A percentile compares a stretch with the other conserved stretches of the same genome.
Evolutionary conservation across 2,329 filamentous ascomycete species (phyloP).

Genomic region (Ascosphaera apis): DNA sequence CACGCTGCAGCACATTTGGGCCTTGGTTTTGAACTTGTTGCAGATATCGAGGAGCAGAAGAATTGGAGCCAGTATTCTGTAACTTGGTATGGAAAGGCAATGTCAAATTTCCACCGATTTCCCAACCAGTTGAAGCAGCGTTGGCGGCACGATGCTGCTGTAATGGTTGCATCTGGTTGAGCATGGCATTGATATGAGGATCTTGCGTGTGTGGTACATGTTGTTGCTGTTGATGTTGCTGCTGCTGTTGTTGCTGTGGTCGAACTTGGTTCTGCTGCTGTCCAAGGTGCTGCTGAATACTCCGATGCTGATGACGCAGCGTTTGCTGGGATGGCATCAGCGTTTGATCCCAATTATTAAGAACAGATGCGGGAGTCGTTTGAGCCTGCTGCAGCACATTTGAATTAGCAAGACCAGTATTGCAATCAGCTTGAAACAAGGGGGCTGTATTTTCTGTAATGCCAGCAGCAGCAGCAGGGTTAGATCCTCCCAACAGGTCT

Average conservation of each 20-base stretch:
- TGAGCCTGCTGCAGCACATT: not conserved
- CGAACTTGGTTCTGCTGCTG: not conserved
- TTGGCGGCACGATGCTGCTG: not conserved
- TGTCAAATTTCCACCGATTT: not conserved
- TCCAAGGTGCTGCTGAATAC: not conserved
- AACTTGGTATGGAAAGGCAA: not conserved
- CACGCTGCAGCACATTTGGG: not conserved
- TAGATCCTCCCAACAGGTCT: not conserved
- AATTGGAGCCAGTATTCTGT: no score
- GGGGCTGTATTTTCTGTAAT: not conserved
- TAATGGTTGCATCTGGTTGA: not conserved
- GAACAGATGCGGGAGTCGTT: not conserved
- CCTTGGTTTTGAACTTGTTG: not conserved
- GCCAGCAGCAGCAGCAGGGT: not conserved
- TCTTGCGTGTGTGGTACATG: not conserved
- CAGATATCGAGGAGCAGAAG: not conserved
- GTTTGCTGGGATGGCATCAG: slow-evolving; percentile 4
- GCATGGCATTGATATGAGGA: no score
- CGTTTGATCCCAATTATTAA: not conserved
- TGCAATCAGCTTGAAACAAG: not conserved
- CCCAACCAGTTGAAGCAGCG: not conserved
- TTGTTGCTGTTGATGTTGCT: not conserved
- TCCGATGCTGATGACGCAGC: not conserved
- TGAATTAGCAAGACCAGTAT: not conserved
- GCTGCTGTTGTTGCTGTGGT: not conserved